Evolutionary conservation across 441 rosid genomes (phyloP), one percentile per base, ranked within the genome.

Genomic region (Bocquillonia castaneifolia): DNA sequence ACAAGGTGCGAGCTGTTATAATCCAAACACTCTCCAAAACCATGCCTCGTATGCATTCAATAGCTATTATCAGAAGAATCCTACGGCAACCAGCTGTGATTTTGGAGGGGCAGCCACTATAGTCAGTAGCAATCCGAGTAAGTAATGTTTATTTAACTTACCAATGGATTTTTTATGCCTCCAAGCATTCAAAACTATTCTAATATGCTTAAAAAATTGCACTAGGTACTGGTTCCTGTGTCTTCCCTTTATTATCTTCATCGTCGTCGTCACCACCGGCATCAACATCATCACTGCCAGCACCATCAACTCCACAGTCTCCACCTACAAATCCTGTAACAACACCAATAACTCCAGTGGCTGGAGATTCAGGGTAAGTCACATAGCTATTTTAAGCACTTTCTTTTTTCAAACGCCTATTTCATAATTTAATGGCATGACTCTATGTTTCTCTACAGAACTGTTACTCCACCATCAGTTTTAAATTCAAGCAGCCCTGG

Each of bases 1-100:
- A 79, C 87, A 83, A 76, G 92, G 95, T 1, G 97, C 85, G 50
- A 84, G 78, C 77, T 95, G 99, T 75, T 92, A 86, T 74, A 83
- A 79, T 25, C 98, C 98, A 0, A 78, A 55, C 57, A 71, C 82
- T 59, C 78, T 92, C 53, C 96, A 88, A 74, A 86, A 75, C 77
- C 99, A 92, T 70, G 98, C 98, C 12, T 95, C 99, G 0, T 85
- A 50, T 74, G 99, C 98, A 10, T 92, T 95, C 82, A 95, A 95
- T 66, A 90, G 89, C 78, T 92, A 95, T 76, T 95, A 90, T 65
- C 97, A 90, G 78, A 90, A 84, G 82, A 88, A 84, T 69, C 96
- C 96, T 28, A 73, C 63, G 58, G 82, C 96, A 9, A 76, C 91
- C 44, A 90, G 99, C 79, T 92, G 99, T 42, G 93, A 95, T 55